Evolutionary conservation across 345 rosid species (phyloP).

Genomic region (Pistacia integerrima): DNA sequence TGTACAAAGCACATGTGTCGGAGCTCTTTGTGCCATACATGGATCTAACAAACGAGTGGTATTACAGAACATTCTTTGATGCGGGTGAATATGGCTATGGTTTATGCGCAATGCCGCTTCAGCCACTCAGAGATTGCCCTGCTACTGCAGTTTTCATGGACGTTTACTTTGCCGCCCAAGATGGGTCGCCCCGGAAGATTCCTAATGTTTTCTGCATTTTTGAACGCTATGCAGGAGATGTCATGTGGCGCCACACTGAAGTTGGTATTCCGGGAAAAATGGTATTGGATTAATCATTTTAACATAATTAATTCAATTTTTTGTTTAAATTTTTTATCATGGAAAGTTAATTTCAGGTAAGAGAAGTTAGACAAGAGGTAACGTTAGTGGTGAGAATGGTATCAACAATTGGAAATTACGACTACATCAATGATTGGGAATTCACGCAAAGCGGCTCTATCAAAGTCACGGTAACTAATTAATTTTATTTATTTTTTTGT

Average conservation of each 20-base stretch:
- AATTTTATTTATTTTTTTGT: neutral
- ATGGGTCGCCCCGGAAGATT: slow-evolving; percentile 17
- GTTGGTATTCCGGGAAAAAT: slow-evolving; percentile 30
- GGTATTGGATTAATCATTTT: neutral
- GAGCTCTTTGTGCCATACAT: slow-evolving; percentile 41
- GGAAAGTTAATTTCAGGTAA: slow-evolving; percentile 17
- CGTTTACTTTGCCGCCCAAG: slow-evolving; percentile 21
- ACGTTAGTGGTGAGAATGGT: slow-evolving; percentile 38
- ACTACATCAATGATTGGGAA: slow-evolving; percentile 37
- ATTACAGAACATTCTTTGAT: slow-evolving; percentile 31
- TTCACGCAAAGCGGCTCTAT: slow-evolving; percentile 34
- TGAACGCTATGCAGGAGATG: slow-evolving; percentile 44
- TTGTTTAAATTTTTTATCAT: neutral
- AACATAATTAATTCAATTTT: neutral
- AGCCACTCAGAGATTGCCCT: slow-evolving; percentile 32
- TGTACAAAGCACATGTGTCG: slow-evolving; percentile 35
- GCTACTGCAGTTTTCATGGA: slow-evolving; percentile 34
- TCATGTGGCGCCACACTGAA: slow-evolving; percentile 58
- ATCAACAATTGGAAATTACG: slow-evolving; percentile 32
- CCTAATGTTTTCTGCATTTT: slow-evolving; percentile 34
- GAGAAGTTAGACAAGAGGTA: slow-evolving; percentile 33
- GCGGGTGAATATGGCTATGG: slow-evolving; percentile 38
- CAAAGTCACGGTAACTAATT: slow-evolving; percentile 10
- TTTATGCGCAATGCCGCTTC: slow-evolving; percentile 21
- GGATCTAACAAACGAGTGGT: slow-evolving; percentile 34